Base-by-base conservation (phyloP, 2,329 filamentous ascomycete species). In the Alternaria solani region DNA sequence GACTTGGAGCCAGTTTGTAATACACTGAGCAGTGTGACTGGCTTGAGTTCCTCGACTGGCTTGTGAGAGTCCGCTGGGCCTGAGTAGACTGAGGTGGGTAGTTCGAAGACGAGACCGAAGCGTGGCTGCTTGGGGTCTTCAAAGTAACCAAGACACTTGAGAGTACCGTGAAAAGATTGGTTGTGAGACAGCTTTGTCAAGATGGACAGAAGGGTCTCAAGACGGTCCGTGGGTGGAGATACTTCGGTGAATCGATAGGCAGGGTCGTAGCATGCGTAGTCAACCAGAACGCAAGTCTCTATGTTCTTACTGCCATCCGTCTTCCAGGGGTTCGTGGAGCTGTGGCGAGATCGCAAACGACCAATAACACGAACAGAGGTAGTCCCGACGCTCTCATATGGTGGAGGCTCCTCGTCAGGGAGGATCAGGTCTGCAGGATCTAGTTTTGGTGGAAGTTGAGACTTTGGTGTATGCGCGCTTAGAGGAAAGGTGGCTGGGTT, bases 51-150 rank as follows among this genome's bases (percentile, higher is more conserved):
- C 20, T 74, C 75, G 25, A 69, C 18, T 30, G 69, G 55, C 48
- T 77, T 73, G 9, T 87, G 81, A 63, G 86, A 85, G 77, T 91
- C 90, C 8, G 85, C 82, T 53, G 75, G 54, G 63, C 77, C 76
- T 9, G 78, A 78, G 62, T 80, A 79, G 12, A 81, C 75, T 8
- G 76, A 78, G 1, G 86, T 83, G 2, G 91, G 91, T 30, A 94
- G 86, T 51, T 91, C 88, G 69, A 92, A 94, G 11, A 94, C 85
- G 11, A 94, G 82, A 5, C 91, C 91, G 55, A 93, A 86, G 9
- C 91, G 85, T 0, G 82, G 81, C 56, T 91, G 88, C 54, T 87
- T 85, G 54, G 90, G 83, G 68, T 94, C 91, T 73, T 94, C 91
- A 68, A 92, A 93, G 71, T 92, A 94, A 70, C 64, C 91, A 83